Conservation (phyloP, 768 basidiomycete genomes). For the Butyriboletus loyo region DNA sequence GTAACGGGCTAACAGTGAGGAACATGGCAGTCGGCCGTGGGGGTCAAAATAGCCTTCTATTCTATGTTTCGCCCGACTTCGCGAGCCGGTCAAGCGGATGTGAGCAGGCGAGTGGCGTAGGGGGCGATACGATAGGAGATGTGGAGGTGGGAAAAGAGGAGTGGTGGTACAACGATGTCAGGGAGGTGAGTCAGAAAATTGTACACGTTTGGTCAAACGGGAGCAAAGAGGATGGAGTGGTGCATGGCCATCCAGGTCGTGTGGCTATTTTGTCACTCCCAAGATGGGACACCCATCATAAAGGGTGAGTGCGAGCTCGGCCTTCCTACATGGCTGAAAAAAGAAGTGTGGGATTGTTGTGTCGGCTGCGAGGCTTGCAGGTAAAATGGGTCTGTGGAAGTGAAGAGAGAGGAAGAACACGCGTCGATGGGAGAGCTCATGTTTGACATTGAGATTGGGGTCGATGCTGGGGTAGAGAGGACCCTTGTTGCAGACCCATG, state of each 20-base stretch:
- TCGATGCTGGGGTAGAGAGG: slow-evolving; percentile 21
- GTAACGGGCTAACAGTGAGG: background rate
- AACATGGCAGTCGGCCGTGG: background rate
- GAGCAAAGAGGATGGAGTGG: background rate
- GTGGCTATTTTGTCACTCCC: slow-evolving; percentile 15
- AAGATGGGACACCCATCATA: slow-evolving; percentile 27
- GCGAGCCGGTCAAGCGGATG: background rate
- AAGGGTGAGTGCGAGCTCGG: slow-evolving; percentile 42
- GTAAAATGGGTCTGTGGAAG: slow-evolving; percentile 51
- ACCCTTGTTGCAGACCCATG: slow-evolving; percentile 17
- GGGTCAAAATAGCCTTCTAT: slow-evolving; percentile 5
- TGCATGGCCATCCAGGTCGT: background rate
- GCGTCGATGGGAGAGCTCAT: slow-evolving; percentile 23
- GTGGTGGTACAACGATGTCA: slow-evolving; percentile 14
- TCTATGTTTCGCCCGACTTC: slow-evolving; percentile 10
- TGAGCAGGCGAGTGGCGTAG: background rate
- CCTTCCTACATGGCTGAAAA: slow-evolving; percentile 38
- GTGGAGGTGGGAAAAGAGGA: background rate
- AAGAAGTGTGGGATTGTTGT: slow-evolving; percentile 30
- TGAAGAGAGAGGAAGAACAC: slow-evolving; percentile 34
- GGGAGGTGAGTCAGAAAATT: slow-evolving; percentile 1
- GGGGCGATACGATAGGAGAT: slow-evolving; percentile 6
- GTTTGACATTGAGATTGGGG: slow-evolving; percentile 11
- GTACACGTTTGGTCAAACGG: slow-evolving; percentile 7
- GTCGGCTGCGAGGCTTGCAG: slow-evolving; percentile 40